These are phyloP conservation scores for Chytridiales sp. DNA, from an alignment of 371 early-diverging fungal genomes.

Conservation along the genomic window DNA sequence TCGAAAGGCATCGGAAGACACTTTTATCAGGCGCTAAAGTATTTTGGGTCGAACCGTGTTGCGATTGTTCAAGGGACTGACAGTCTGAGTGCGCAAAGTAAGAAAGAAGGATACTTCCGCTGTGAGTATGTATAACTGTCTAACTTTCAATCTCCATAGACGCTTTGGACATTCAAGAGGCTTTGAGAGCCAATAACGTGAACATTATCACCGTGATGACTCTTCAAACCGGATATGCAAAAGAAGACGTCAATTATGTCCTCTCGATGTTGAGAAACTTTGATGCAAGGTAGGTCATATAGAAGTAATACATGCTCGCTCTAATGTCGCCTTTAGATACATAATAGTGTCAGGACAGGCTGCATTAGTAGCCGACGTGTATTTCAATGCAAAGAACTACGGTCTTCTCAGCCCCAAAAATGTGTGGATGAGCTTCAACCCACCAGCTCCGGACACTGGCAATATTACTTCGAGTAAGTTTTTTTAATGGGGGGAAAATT, in stretches of 20 bases:
- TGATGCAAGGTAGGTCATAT: too few species aligned
- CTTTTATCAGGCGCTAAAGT: neutral
- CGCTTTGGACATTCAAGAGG: constrained; percentile 8
- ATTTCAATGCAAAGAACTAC: too few species aligned
- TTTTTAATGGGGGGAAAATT: too few species aligned
- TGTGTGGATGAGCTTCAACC: constrained; percentile 11
- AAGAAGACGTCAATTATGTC: constrained; percentile 3
- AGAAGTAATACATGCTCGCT: neutral
- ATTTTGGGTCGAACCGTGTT: neutral
- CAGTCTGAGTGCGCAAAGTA: constrained; percentile 1
- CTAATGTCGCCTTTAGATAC: too few species aligned
- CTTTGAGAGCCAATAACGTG: neutral
- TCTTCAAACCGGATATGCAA: constrained; percentile 8
- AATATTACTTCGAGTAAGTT: too few species aligned
- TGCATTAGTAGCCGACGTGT: too few species aligned
- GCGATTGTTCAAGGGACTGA: constrained; percentile 9
- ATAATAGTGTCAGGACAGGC: neutral
- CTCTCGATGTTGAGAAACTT: constrained; percentile 3
- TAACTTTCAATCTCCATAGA: neutral
- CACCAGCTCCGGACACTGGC: constrained; percentile 1
- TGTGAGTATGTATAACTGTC: neutral
- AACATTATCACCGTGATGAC: neutral
- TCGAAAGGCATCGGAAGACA: constrained; percentile 8
- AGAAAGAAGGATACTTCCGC: neutral
- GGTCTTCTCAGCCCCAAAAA: constrained; percentile 2